Evolutionary conservation across 495 filamentous ascomycete species (phyloP).

Genomic region (Tuber aestivum): DNA sequence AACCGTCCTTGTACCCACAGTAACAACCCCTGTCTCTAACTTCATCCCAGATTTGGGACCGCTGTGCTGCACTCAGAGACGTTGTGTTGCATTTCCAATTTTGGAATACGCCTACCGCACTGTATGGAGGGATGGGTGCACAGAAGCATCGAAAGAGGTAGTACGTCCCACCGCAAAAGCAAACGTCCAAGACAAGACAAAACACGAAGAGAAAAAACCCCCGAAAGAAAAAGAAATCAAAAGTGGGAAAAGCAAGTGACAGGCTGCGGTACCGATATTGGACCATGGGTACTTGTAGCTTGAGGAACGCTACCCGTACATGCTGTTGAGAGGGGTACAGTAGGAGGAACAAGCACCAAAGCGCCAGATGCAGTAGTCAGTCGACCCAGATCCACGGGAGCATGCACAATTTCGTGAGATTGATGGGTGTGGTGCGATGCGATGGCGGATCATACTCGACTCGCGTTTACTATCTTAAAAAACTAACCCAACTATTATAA

Average conservation of each 20-base stretch:
- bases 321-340: not conserved
- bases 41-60: not conserved
- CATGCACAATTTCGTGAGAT: constrained; percentile 1
- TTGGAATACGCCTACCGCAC: not conserved
- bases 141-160: not conserved
- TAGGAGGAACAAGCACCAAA: not conserved
- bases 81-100: constrained; percentile 1
- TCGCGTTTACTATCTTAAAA: not conserved
- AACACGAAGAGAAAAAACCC: not conserved
- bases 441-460: not conserved
- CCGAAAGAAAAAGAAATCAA: not conserved
- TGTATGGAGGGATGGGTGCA: not conserved
- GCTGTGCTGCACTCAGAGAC: not conserved
- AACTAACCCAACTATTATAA: not conserved
- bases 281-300: not conserved
- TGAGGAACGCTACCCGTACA: not conserved
- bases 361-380: not conserved
- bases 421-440: not conserved
- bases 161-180: not conserved
- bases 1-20: not conserved
- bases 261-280: not conserved
- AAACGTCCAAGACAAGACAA: constrained; percentile 1
- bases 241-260: not conserved
- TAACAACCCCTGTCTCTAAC: not conserved
- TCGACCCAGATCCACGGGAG: not conserved